Evolutionary conservation across 108 stramenopile species (phyloP).

Genomic region (Parietichytrium sp.): DNA sequence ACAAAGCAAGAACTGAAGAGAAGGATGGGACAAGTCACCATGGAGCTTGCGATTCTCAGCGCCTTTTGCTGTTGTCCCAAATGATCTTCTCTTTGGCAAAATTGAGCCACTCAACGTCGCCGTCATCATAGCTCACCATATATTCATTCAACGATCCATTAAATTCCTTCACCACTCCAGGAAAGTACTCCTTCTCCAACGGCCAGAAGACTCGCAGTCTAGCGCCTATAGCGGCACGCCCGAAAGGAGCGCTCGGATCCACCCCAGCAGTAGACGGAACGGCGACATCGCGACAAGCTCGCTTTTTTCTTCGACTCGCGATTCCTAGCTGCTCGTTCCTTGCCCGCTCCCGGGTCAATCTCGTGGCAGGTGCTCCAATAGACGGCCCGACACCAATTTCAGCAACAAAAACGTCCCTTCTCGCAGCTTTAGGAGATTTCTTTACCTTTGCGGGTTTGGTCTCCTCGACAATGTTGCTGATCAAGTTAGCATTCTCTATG

Average conservation of each 20-base stretch:
- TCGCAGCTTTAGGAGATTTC: no score
- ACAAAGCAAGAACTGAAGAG: no score
- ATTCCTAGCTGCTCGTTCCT: not conserved
- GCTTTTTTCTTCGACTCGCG: slow-evolving; percentile 10
- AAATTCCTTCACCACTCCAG: not conserved
- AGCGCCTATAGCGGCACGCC: not conserved
- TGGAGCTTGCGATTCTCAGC: not conserved
- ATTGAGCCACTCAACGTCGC: slow-evolving; percentile 10
- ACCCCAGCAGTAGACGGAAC: not conserved
- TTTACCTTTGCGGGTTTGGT: no score
- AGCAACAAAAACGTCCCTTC: no score
- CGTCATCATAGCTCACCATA: slow-evolving; percentile 18
- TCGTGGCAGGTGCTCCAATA: no score
- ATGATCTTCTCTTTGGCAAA: slow-evolving; percentile 17
- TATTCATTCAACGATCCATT: slow-evolving; percentile 13
- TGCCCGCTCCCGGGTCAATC: no score
- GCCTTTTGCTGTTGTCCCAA: not conserved
- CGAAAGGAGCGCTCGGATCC: not conserved
- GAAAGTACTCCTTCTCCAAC: slow-evolving; percentile 2
- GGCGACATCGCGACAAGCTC: slow-evolving; percentile 13
- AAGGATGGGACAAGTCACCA: not conserved
- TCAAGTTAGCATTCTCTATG: no score
- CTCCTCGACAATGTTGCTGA: no score
- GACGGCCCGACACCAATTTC: no score
- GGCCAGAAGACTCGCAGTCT: slow-evolving; percentile 13